Base-by-base conservation (phyloP, 2,329 filamentous ascomycete species). In the Neonectria magnoliae region DNA sequence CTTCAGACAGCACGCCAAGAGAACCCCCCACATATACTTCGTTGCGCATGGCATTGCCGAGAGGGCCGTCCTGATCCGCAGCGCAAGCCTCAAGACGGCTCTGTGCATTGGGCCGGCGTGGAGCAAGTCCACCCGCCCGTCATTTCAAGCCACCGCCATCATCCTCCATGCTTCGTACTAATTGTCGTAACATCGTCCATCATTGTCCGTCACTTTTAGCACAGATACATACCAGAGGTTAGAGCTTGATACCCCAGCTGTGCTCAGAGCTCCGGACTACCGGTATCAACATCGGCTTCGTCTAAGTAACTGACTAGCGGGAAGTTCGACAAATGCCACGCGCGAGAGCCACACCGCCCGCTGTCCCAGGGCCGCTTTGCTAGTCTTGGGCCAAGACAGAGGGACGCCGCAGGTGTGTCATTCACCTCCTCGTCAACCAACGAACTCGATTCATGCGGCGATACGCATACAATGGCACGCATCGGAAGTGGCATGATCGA, bases 21-120 rank as follows among this genome's bases (percentile, higher is more conserved):
- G 45, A 27, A 48, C 25, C 45, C 29, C 63, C 67, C 67, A 56
- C 63, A 65, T 64, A 60, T 29, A 59, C 62, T 33, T 59, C 62
- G 47, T 67, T 56, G 29, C 57, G 50, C 61, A 57, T 56, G 42
- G 51, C 62, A 65, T 31, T 54, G 62, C 64, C 63, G 41, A 48
- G 62, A 61, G 16, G 51, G 13, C 20, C 41, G 51, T 10, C 33
- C 8, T 54, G 51, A 53, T 41, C n/a, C 22, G 51, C 18, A 41
- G 10, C 16, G 51, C 18, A 41, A 22, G 31, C 51, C 41, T 33
- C 27, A 18, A 27, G 47, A 51, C 47, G 47, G 47, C 47, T 33
- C 27, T 29, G n/a, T 33, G 29, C 48, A 51, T 51, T 20, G n/a
- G n/a, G n/a, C 48, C n/a, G 14, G 18, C 13, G 27, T 51, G n/a